Evolutionary conservation across 2,329 filamentous ascomycete species (phyloP).

Genomic region (Diaporthe longicolla): DNA sequence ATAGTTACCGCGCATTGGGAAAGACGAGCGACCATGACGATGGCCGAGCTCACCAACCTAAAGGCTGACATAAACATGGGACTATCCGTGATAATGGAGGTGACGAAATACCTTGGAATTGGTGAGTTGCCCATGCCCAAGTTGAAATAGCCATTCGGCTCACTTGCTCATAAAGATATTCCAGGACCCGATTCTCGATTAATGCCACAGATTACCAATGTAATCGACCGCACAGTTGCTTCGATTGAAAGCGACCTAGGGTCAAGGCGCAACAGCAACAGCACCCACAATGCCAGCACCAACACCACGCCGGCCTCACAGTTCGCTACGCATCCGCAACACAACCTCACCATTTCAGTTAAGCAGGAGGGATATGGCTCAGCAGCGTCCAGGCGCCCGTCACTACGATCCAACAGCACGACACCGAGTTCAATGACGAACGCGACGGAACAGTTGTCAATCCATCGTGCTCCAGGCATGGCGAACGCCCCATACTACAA

Average conservation of each 20-base stretch:
- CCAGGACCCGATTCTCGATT: constrained; percentile 62
- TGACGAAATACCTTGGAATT: constrained; percentile 75
- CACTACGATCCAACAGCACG: constrained; percentile 19
- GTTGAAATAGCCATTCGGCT: neutral
- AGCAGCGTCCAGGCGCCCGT: neutral
- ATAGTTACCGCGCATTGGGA: constrained; percentile 79
- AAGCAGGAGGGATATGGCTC: constrained; percentile 36
- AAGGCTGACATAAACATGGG: constrained; percentile 78
- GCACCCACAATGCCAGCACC: neutral
- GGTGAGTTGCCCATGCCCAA: constrained; percentile 63
- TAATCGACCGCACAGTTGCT: constrained; percentile 65
- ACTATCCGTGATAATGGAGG: constrained; percentile 77
- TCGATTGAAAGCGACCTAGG: constrained; percentile 67
- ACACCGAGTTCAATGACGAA: constrained; percentile 31
- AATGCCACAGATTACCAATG: constrained; percentile 59
- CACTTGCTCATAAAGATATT: neutral
- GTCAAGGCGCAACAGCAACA: constrained; percentile 48
- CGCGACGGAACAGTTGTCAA: constrained; percentile 23
- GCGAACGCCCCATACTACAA: constrained; percentile 33
- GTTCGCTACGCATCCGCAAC: constrained; percentile 10
- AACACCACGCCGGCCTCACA: constrained; percentile 27
- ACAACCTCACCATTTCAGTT: constrained; percentile 14
- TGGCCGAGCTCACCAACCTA: constrained; percentile 71
- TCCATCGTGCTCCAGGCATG: constrained; percentile 25
- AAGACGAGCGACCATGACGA: constrained; percentile 71